Evolutionary conservation across 1,284 basidiomycete species (phyloP).

Genomic region (Termitomyces sp.): DNA sequence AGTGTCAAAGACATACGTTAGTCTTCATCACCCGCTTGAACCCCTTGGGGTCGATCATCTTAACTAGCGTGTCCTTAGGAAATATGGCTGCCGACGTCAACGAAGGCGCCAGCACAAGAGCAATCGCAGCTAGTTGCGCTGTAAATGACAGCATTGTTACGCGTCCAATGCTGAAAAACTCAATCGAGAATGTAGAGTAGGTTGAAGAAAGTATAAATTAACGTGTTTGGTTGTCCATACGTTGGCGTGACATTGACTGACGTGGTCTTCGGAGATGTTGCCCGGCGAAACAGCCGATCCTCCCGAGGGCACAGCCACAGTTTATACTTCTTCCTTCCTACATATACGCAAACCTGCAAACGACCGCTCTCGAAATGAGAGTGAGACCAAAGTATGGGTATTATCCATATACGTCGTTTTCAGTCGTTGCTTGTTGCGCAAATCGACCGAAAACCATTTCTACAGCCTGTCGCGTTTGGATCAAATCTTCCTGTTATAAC

Average conservation of each 20-base stretch:
- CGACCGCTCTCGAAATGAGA: no score
- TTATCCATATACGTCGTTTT: no score
- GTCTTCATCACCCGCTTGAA: constrained; percentile 74
- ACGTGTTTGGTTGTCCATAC: neutral
- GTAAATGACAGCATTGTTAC: constrained; percentile 11
- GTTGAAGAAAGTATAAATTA: neutral
- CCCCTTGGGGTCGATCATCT: constrained; percentile 68
- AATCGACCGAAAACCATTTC: no score
- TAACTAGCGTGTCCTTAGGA: constrained; percentile 62
- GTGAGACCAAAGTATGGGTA: no score
- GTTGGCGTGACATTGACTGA: constrained; percentile 9
- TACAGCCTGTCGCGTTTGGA: neutral
- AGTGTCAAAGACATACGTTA: constrained; percentile 42
- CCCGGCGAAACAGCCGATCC: neutral
- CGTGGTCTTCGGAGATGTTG: constrained; percentile 11
- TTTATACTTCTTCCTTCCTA: neutral
- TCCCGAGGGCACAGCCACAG: neutral
- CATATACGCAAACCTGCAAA: no score
- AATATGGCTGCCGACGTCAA: constrained; percentile 72
- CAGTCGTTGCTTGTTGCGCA: neutral
- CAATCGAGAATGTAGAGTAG: neutral
- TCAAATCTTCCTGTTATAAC: no score
- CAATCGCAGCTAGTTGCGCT: constrained; percentile 28
- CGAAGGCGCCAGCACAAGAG: constrained; percentile 38
- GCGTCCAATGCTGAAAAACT: neutral